Evolutionary conservation across 768 basidiomycete species (phyloP), one percentile per base, ranked within the genome.

Genomic region (Baorangia bicolor): DNA sequence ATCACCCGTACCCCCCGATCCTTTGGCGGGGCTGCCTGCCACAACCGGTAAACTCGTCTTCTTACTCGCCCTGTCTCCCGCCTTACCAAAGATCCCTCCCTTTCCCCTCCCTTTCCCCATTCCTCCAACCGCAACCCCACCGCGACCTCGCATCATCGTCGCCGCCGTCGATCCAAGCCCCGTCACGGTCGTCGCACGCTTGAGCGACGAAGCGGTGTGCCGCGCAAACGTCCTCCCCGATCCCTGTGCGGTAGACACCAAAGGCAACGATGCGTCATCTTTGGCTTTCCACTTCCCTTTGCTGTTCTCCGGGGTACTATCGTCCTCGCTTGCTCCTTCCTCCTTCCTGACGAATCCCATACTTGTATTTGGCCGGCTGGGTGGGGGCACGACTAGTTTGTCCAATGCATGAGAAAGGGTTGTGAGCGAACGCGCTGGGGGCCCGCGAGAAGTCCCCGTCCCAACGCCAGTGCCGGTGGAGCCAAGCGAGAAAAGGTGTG

Each of bases 371-470:
- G 89, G 87, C 39, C 87, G 69, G 23, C 76, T 77, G 4, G 87
- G 88, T 2, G 85, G 79, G 0, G 85, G 87, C 68, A 81, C 80
- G 27, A 78, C 77, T n/a, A 91, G 75, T 63, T 85, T 87, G 64
- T 90, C 84, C 27, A 92, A 72, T 3, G 89, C 89, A 57, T 77
- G 78, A 10, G 86, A 82, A 14, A 91, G 74, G 6, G 79, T 87
- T 5, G 83, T 82, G n/a, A 91, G 69, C 0, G 86, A 81, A 5
- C 82, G 62, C 12, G 63, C 61, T 0, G 61, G 46, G 6, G 49
- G 35, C 25, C 34, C 37, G 14, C 49, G 53, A 28, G 61, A 33
- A 31, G 44, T 46, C 8, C 39, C 54, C 13, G 33, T 18, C 23
- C 48, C 49, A 21, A 37, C 14, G 1, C 40, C 49, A 13, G 38